Evolutionary conservation across 2,329 filamentous ascomycete genomes (phyloP), one percentile per base, ranked within the genome.

Genomic region (Fusarium luffae): DNA sequence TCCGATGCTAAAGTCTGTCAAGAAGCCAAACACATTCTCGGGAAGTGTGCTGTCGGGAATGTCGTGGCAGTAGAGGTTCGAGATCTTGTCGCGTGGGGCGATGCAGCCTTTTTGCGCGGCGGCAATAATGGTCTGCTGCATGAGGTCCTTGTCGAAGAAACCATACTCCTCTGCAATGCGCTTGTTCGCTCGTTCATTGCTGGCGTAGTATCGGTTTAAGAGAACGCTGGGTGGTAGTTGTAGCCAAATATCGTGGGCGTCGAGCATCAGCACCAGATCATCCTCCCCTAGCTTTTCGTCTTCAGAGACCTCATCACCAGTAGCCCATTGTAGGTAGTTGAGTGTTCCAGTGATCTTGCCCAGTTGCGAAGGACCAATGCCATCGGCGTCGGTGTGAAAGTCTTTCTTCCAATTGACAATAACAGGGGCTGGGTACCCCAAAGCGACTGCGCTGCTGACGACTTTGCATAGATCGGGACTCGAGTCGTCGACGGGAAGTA

Each of bases 201-300:
- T 62, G 21, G 54, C 64, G 25, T 64, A 74, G 28, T 75, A 77
- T 54, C 76, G 76, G 16, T 74, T 52, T 19, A 77, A 55, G 28
- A 77, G 67, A 4, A 77, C 71, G n/a, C 68, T 73, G 1, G 75
- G 74, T 2, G 76, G 76, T 1, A 77, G 60, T 50, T 77, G 76
- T 14, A 77, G 59, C 76, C 76, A 77, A n/a, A 77, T 62, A 37
- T 77, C 76, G 46, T 77, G 75, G n/a, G 75, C 76, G 42, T 77
- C 76, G 18, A 78, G 66, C 56, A 77, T 74, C 9, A 78, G 50
- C 10, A 77, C 63, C 16, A 77, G 34, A 25, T 77, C 76, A 18
- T 78, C 55, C n/a, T 77, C 70, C 9, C 55, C 63, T 2, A 75
- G 55, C 41, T 32, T 66, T 14, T 75, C 71, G 19, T 63, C 59